Conservation (phyloP, 345 rosid genomes). For the Geranium brycei region DNA sequence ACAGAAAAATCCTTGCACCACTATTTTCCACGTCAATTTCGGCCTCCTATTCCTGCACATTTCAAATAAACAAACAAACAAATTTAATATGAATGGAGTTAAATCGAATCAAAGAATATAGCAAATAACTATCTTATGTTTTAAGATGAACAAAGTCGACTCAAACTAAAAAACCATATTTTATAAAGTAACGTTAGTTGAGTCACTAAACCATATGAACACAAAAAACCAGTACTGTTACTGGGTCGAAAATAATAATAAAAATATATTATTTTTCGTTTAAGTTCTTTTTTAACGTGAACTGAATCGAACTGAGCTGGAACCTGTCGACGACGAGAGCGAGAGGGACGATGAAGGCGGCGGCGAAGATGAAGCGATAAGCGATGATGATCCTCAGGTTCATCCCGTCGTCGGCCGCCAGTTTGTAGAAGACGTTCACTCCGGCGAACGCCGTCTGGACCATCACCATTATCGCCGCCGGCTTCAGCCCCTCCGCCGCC, state of each 20-base stretch:
- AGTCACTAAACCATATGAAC: no score
- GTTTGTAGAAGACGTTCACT: slow-evolving; percentile 13
- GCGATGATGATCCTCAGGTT: slow-evolving; percentile 14
- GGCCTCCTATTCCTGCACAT: slow-evolving; percentile 32
- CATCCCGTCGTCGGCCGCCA: slow-evolving; percentile 19
- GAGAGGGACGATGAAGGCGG: slow-evolving; percentile 16
- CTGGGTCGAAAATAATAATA: no score
- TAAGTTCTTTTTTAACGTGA: no score
- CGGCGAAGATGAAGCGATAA: slow-evolving; percentile 20
- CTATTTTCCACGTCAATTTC: slow-evolving; percentile 31
- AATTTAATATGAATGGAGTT: no score
- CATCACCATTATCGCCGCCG: slow-evolving; percentile 16
- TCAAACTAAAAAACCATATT: no score
- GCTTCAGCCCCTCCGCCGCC: slow-evolving; percentile 7
- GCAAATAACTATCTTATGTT: no score
- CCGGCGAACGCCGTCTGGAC: slow-evolving; percentile 14
- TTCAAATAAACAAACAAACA: neutral
- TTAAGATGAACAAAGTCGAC: no score
- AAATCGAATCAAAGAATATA: no score
- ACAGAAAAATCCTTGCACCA: slow-evolving; percentile 30
- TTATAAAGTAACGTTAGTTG: no score
- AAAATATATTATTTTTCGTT: no score
- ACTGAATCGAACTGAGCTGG: no score
- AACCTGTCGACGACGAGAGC: slow-evolving; percentile 21
- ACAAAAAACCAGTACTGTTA: no score